Conservation (phyloP, 2,329 filamentous ascomycete species). For the Emergomyces africanus region DNA sequence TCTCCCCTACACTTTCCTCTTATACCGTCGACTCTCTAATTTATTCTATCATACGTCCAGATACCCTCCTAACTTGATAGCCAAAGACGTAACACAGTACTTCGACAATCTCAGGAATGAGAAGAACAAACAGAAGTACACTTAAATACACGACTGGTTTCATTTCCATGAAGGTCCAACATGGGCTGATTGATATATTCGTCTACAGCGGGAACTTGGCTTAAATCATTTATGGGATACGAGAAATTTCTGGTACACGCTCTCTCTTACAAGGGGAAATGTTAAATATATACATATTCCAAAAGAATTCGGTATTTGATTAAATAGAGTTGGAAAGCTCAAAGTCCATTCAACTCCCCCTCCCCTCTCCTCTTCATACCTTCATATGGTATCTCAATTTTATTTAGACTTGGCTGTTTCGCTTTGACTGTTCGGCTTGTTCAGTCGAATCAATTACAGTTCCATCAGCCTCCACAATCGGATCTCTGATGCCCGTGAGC, state of each 20-base stretch:
- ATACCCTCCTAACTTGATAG: neutral
- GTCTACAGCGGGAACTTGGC: neutral
- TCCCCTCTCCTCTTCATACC: neutral
- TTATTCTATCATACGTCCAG: neutral
- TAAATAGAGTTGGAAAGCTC: neutral
- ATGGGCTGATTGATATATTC: neutral
- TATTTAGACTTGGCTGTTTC: neutral
- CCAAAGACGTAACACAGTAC: neutral
- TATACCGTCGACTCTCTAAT: neutral
- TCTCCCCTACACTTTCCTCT: too few species aligned
- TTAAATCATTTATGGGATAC: neutral
- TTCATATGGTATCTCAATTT: neutral
- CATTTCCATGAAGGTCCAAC: neutral
- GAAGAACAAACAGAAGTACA: neutral
- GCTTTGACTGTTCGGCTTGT: neutral
- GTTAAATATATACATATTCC: neutral
- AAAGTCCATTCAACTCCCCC: neutral
- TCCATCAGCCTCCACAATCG: neutral
- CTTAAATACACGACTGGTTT: neutral
- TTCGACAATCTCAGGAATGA: conserved; percentile 2
- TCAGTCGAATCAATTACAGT: conserved; percentile 1
- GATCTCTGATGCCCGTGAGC: conserved; percentile 26
- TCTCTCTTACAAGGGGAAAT: neutral
- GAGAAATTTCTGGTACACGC: neutral
- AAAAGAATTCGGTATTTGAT: neutral